Conservation (phyloP, 257 asterid species). For the Nemophila menziesii region DNA sequence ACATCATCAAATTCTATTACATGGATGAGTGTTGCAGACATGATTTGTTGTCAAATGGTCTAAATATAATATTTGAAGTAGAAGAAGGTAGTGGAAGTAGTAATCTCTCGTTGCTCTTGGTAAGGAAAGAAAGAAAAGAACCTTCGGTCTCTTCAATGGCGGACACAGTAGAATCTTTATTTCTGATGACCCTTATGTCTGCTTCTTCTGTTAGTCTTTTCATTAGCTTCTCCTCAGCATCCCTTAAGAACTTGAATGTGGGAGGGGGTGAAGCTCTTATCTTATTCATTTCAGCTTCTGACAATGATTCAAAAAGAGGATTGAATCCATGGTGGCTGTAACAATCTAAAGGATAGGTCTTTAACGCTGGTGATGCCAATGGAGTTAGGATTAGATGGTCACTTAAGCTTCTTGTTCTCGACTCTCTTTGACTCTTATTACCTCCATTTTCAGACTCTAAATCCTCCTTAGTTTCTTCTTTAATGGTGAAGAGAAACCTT, state of each 20-base stretch:
- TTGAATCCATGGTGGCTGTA: constrained; percentile 53
- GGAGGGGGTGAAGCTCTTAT: constrained; percentile 92
- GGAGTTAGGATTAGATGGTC: constrained; percentile 45
- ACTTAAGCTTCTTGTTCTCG: constrained; percentile 62
- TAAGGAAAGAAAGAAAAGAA: constrained; percentile 29
- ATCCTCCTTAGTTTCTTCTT: constrained; percentile 84
- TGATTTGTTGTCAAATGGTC: constrained; percentile 10
- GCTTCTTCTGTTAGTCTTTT: constrained; percentile 43
- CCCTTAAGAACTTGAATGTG: constrained; percentile 76
- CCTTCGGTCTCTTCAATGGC: constrained; percentile 20
- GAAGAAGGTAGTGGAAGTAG: constrained; percentile 51
- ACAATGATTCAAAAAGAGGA: constrained; percentile 64
- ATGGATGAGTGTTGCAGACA: background rate
- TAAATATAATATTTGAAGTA: constrained; percentile 26
- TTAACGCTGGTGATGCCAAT: constrained; percentile 57
- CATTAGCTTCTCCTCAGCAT: constrained; percentile 84
- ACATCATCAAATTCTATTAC: background rate
- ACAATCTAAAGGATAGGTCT: constrained; percentile 26
- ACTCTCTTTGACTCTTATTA: constrained; percentile 43
- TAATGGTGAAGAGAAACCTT: constrained; percentile 80
- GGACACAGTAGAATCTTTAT: constrained; percentile 14
- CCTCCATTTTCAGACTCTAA: constrained; percentile 71
- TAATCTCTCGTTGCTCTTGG: constrained; percentile 26
- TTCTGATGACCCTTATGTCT: constrained; percentile 22
- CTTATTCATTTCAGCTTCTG: constrained; percentile 43